These are phyloP conservation scores for Nitzschia sp. DNA, from an alignment of 108 stramenopile species.

Conservation along the genomic window DNA sequence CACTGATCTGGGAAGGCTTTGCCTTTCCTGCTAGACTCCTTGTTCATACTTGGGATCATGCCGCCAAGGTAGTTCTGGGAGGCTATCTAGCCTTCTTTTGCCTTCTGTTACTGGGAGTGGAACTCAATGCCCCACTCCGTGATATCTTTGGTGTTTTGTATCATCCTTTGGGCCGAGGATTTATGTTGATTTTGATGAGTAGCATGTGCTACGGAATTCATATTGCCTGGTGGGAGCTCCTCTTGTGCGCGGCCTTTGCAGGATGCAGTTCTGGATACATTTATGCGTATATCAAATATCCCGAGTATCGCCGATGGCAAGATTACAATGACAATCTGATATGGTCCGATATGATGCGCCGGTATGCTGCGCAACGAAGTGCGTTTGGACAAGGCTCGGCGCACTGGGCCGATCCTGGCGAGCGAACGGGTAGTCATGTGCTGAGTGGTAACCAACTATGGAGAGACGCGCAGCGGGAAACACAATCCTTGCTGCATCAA, in stretches of 20 bases:
- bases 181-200: conserved; percentile 32
- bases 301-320: conserved; percentile 42
- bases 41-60: conserved; percentile 19
- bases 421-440: background rate
- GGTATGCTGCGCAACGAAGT: background rate
- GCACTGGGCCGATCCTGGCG: conserved; percentile 10
- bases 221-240: conserved; percentile 31
- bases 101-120: conserved; percentile 30
- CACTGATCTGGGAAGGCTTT: conserved; percentile 42
- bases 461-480: conserved; percentile 10
- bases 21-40: conserved; percentile 37
- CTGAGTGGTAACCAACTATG: background rate
- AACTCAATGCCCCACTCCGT: conserved; percentile 33
- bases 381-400: background rate
- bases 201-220: conserved; percentile 36
- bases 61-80: conserved; percentile 29
- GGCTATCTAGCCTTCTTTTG: conserved; percentile 35
- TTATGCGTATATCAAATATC: conserved; percentile 30
- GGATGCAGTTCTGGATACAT: conserved; percentile 20
- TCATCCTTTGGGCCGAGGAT: conserved; percentile 36
- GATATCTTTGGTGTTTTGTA: conserved; percentile 48
- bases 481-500: conserved; percentile 19
- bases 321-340: conserved; percentile 28
- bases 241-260: conserved; percentile 28
- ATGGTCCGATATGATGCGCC: conserved; percentile 15